phyloP scores from a whole-genome alignment of 441 rosid species.

The Pelargonium citronellum region DNA sequence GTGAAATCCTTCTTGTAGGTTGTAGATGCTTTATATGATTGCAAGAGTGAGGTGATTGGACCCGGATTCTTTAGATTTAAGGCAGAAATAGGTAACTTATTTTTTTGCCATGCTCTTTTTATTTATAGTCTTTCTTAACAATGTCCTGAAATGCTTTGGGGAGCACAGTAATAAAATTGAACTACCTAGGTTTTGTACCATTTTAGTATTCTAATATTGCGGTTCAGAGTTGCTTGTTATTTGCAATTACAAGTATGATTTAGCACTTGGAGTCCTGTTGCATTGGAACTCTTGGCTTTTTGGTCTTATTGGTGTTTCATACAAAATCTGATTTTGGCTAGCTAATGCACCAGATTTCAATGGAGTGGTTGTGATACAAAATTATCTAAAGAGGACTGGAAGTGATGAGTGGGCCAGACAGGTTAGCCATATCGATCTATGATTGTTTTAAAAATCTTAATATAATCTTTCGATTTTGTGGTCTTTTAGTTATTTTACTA shows the following conservation, averaged over 20 bases:
- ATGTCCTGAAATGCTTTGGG: not conserved
- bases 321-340: conserved; percentile 14
- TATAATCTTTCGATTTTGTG: not conserved
- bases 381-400: conserved; percentile 74
- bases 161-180: not conserved
- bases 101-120: conserved; percentile 17
- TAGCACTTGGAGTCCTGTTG: not conserved
- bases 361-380: conserved; percentile 77
- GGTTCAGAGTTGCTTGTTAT: not conserved
- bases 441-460: not conserved
- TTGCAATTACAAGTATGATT: not conserved
- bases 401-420: conserved; percentile 85
- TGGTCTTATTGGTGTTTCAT: not conserved
- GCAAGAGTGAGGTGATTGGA: conserved; percentile 99
- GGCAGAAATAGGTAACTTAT: conserved; percentile 84
- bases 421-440: conserved; percentile 39
- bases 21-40: conserved; percentile 93
- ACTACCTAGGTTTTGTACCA: not conserved
- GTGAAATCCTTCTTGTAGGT: conserved; percentile 43
- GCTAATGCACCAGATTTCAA: conserved; percentile 72
- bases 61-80: conserved; percentile 98
- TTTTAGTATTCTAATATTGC: not conserved
- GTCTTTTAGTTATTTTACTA: too few species aligned
- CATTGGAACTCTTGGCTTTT: not conserved
- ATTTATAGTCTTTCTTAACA: conserved; percentile 4